Percentiles rank a stretch among this genome's conserved stretches.
These are phyloP conservation scores for Hypoxylon fragiforme DNA, from an alignment of 495 filamentous ascomycete genomes.

Conservation along the genomic window DNA sequence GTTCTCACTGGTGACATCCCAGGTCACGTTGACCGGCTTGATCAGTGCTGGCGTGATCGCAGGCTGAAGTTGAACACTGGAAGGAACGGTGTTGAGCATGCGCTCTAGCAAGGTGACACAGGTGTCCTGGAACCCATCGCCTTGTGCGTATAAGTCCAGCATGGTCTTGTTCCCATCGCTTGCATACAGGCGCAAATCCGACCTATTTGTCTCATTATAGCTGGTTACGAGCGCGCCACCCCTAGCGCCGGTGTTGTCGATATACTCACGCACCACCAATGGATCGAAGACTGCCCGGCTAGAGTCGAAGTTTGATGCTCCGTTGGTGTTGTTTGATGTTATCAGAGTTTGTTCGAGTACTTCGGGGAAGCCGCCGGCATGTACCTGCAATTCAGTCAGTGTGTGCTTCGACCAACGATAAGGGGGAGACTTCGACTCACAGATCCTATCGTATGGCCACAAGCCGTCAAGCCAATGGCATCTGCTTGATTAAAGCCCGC, in stretches of 20 bases:
- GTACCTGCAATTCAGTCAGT: slow-evolving; percentile 36
- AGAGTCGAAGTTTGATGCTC: slow-evolving; percentile 44
- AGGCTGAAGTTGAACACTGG: slow-evolving; percentile 42
- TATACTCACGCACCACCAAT: slow-evolving; percentile 48
- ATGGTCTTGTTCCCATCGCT: slow-evolving; percentile 55
- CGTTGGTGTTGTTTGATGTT: slow-evolving; percentile 37
- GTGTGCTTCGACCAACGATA: slow-evolving; percentile 39
- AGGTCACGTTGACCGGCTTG: slow-evolving; percentile 47
- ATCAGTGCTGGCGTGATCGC: slow-evolving; percentile 50
- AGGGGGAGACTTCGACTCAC: slow-evolving; percentile 24
- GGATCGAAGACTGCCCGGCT: slow-evolving; percentile 46
- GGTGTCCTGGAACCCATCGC: slow-evolving; percentile 42
- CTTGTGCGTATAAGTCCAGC: slow-evolving; percentile 38
- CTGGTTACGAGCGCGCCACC: slow-evolving; percentile 49
- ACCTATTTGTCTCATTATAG: slow-evolving; percentile 40
- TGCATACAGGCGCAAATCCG: slow-evolving; percentile 49
- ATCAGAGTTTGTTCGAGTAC: slow-evolving; percentile 29
- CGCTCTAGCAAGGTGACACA: slow-evolving; percentile 48
- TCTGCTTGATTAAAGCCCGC: slow-evolving; percentile 50
- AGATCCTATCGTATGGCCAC: slow-evolving; percentile 56
- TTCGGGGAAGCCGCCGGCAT: slow-evolving; percentile 39
- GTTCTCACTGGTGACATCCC: slow-evolving; percentile 20
- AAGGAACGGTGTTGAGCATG: slow-evolving; percentile 55
- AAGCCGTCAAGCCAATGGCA: slow-evolving; percentile 54
- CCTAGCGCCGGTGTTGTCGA: slow-evolving; percentile 43